phyloP scores from a whole-genome alignment of 164 flowering plant species.

The Amborella trichopoda region DNA sequence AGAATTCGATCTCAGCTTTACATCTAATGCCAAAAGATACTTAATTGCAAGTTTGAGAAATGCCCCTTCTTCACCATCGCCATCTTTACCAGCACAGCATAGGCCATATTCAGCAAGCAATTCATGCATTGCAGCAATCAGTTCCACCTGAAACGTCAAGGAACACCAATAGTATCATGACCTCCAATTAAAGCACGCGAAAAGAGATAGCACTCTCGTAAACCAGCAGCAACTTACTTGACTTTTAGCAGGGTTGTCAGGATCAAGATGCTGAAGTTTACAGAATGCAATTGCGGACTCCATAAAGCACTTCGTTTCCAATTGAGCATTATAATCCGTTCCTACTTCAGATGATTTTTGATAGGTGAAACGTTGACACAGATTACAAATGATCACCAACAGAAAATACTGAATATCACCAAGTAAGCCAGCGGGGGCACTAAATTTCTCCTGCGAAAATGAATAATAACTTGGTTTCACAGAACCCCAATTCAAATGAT shows the following conservation, averaged over 20 bases:
- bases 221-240: slow-evolving; percentile 51
- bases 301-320: slow-evolving; percentile 48
- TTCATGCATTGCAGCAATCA: slow-evolving; percentile 79
- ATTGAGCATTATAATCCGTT: slow-evolving; percentile 35
- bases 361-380: slow-evolving; percentile 28
- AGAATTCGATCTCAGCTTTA: slow-evolving; percentile 60
- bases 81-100: slow-evolving; percentile 72
- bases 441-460: slow-evolving; percentile 38
- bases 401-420: slow-evolving; percentile 62
- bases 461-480: too few species aligned
- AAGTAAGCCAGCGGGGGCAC: slow-evolving; percentile 23
- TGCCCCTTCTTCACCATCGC: slow-evolving; percentile 76
- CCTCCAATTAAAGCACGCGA: too few species aligned
- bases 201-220: too few species aligned
- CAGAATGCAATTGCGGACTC: slow-evolving; percentile 71
- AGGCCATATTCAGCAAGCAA: slow-evolving; percentile 92
- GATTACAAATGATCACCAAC: slow-evolving; percentile 54
- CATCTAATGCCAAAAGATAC: slow-evolving; percentile 73
- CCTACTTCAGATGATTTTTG: slow-evolving; percentile 41
- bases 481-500: too few species aligned
- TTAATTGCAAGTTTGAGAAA: slow-evolving; percentile 90
- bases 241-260: slow-evolving; percentile 41
- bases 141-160: slow-evolving; percentile 47
- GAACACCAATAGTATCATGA: too few species aligned
- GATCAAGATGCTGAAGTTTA: slow-evolving; percentile 75